phyloP scores from a whole-genome alignment of 1,284 basidiomycete genomes.

The Jaminaea rosea region DNA sequence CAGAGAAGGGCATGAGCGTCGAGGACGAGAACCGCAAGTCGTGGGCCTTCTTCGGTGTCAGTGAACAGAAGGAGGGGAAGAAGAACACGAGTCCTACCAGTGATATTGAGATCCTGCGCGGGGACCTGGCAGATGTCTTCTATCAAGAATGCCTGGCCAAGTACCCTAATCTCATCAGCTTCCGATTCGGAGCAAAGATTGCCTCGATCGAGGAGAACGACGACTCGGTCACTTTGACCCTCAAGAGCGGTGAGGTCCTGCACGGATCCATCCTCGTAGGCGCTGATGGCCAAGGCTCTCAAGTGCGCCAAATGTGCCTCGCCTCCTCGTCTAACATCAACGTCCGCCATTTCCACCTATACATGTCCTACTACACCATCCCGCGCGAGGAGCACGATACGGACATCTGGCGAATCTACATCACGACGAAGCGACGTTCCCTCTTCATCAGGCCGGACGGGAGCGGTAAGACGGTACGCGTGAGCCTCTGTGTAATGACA shows the following conservation, averaged over 20 bases:
- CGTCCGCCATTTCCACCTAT: slow-evolving; percentile 7
- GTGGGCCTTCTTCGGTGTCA: slow-evolving; percentile 25
- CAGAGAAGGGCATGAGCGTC: slow-evolving; percentile 39
- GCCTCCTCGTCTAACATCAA: background rate
- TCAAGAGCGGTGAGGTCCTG: slow-evolving; percentile 8
- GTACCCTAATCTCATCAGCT: slow-evolving; percentile 8
- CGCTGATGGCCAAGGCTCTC: slow-evolving; percentile 28
- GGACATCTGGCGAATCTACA: slow-evolving; percentile 13
- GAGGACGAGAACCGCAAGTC: slow-evolving; percentile 19
- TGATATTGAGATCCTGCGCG: slow-evolving; percentile 25
- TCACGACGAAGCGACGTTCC: slow-evolving; percentile 2
- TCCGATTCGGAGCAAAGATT: slow-evolving; percentile 12
- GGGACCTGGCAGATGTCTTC: slow-evolving; percentile 20
- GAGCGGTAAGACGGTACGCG: slow-evolving; percentile 13
- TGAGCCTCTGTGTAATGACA: slow-evolving; percentile 9
- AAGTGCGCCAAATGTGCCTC: slow-evolving; percentile 16
- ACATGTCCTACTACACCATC: slow-evolving; percentile 13
- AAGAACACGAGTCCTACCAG: slow-evolving; percentile 6
- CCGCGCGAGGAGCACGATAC: slow-evolving; percentile 12
- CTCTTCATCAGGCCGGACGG: slow-evolving; percentile 17
- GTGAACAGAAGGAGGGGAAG: no score
- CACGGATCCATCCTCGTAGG: slow-evolving; percentile 22
- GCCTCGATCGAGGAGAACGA: slow-evolving; percentile 5
- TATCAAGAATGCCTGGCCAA: slow-evolving; percentile 11
- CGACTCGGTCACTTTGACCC: slow-evolving; percentile 7